Evolutionary conservation across 2,329 filamentous ascomycete genomes (phyloP).

Genomic region (Fusarium sp.): DNA sequence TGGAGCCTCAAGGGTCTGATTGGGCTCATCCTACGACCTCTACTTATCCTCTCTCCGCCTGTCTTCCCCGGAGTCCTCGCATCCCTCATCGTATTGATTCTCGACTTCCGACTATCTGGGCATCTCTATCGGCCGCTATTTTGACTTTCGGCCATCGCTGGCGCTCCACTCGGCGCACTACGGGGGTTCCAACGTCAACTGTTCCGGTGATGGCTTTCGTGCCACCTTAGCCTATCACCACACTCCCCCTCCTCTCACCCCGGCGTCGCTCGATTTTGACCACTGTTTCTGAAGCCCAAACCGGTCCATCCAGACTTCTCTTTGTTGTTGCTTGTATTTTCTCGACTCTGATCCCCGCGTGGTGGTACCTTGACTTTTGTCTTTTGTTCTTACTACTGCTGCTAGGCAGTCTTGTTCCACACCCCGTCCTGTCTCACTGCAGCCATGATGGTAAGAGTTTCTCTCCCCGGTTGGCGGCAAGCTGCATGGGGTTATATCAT

Average conservation of each 20-base stretch:
- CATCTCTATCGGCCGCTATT: conserved; percentile 36
- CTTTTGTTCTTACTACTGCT: conserved; percentile 41
- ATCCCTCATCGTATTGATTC: conserved; percentile 37
- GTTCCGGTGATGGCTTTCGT: conserved; percentile 50
- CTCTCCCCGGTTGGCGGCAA: conserved; percentile 55
- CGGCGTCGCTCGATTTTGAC: conserved; percentile 46
- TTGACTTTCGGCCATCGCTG: conserved; percentile 40
- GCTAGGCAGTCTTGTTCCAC: conserved; percentile 46
- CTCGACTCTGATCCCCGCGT: conserved; percentile 51
- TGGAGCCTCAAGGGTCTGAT: conserved; percentile 32
- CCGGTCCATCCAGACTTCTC: conserved; percentile 45
- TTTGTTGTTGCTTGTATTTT: conserved; percentile 51
- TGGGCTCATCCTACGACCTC: conserved; percentile 32
- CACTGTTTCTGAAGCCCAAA: conserved; percentile 44
- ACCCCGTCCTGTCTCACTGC: conserved; percentile 51
- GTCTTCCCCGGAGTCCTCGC: conserved; percentile 39
- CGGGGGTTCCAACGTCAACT: conserved; percentile 44
- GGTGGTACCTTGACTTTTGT: conserved; percentile 52
- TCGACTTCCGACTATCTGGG: conserved; percentile 39
- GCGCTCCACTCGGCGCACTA: conserved; percentile 45
- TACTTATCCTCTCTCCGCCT: conserved; percentile 45
- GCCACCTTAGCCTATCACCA: conserved; percentile 51
- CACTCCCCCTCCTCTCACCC: conserved; percentile 49
- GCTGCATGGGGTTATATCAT: conserved; percentile 60
- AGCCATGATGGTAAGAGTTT: conserved; percentile 62